phyloP scores from a whole-genome alignment of 495 filamentous ascomycete species.

The Penicillium canescens region DNA sequence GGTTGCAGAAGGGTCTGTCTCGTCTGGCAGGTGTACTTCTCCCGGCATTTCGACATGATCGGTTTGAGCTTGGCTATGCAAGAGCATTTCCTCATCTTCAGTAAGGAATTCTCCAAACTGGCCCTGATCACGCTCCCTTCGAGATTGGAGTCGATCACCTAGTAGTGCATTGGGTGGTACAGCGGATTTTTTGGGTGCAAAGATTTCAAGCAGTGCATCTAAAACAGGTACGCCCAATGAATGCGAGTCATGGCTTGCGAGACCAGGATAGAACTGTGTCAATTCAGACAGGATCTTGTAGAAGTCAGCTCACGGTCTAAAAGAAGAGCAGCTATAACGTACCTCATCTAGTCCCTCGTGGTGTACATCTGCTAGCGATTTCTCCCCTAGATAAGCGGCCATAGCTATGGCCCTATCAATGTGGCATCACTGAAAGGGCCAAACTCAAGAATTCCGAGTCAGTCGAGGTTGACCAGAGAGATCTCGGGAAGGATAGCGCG shows the following conservation, averaged over 20 bases:
- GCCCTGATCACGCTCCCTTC: not conserved
- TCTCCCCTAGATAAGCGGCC: slow-evolving; percentile 54
- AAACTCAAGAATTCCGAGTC: too few relatives aligned
- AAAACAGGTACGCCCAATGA: slow-evolving; percentile 46
- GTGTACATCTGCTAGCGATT: slow-evolving; percentile 64
- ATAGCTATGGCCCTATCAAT: slow-evolving; percentile 24
- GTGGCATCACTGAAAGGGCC: slow-evolving; percentile 10
- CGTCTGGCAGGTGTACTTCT: slow-evolving; percentile 5
- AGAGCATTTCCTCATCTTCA: slow-evolving; percentile 23
- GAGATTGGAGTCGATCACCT: slow-evolving; percentile 1
- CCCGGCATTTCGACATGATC: not conserved
- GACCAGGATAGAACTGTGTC: slow-evolving; percentile 24
- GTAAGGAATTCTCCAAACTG: not conserved
- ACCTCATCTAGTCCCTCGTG: slow-evolving; percentile 68
- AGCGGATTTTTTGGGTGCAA: slow-evolving; percentile 26
- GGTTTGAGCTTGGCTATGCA: not conserved
- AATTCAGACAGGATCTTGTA: slow-evolving; percentile 50
- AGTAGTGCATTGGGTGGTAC: not conserved
- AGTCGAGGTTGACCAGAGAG: not conserved
- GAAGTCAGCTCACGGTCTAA: slow-evolving; percentile 4
- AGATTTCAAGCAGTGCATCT: slow-evolving; percentile 50
- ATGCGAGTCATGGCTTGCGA: slow-evolving; percentile 3
- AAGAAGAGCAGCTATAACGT: slow-evolving; percentile 19
- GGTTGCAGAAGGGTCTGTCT: slow-evolving; percentile 2
- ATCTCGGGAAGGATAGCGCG: slow-evolving; percentile 10